Base-by-base conservation (phyloP, 2,329 filamentous ascomycete species). In the Neopestalotiopsis clavispora region DNA sequence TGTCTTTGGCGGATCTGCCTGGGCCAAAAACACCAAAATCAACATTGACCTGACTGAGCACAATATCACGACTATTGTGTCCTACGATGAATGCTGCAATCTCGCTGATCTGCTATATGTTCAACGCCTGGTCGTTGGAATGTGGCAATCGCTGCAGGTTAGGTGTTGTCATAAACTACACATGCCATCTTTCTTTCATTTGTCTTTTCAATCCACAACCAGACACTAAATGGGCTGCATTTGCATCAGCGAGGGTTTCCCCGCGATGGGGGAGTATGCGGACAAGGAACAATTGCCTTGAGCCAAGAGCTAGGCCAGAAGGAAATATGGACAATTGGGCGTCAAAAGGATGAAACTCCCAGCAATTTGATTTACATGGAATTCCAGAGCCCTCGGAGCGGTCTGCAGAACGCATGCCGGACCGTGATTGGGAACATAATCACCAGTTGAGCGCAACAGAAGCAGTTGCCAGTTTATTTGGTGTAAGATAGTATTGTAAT, bases 251-350 rank as follows among this genome's bases (percentile, higher is more conserved):
- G 34, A 17, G 57, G 52, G 42, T 60, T 49, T 58, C 30, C 52
- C 2, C 52, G 38, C 49, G 23, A 34, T 38, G 65, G 65, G 30
- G 23, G 30, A 23, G 45, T 34, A 58, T 57, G 28, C 32, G 42
- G 28, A 34, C 45, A 56, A 56, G 45, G 34, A 45, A 34, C 17
- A n/a, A 23, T 14, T 28, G n/a, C 49, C 28, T 66, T 58, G 42
- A 20, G 34, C 32, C 34, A 14, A 23, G 60, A 17, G 40, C 32
- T 20, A 32, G 23, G 14, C 45, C 20, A 30, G 57, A 66, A 38
- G 68, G 61, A 49, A 34, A 67, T 42, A 65, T 61, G 68, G 68
- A 67, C 65, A 65, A 67, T 69, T 52, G 66, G 68, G 68, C 65
- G 68, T 59, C 63, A 52, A 49, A 49, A 28, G 40, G 60, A 52